Evolutionary conservation across 768 basidiomycete species (phyloP), one percentile per base, ranked within the genome.

Genomic region (Amanita fuliginea): DNA sequence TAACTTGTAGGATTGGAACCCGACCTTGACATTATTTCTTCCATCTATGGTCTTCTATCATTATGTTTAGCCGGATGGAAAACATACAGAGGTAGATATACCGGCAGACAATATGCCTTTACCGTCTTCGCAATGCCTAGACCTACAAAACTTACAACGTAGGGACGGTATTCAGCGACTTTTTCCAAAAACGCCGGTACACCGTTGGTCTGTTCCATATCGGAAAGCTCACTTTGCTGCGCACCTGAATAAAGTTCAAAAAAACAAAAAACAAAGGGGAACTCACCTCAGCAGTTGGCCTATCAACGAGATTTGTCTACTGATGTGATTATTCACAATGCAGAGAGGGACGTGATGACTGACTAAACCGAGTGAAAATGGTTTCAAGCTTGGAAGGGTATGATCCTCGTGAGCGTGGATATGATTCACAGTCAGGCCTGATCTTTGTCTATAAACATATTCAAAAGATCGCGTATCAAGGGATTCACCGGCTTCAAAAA

Each of bases 131-230:
- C 66, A 28, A 92, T 89, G 7, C 73, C 71, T 52, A 86, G 69
- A 1, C 91, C 90, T 1, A 91, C 81, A 56, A 92, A 86, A 57
- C 86, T 89, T 0, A 89, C 72, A 4, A 92, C 67, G 3, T 70
- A 68, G 0, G 90, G 90, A 9, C 73, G 72, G 54, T 72, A 72
- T 7, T 59, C 64, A 0, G 64, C 57, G 16, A 93, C 65, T 59
- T 90, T 92, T 18, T 56, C 55, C 0, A 91, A 68, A 6, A 92
- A 67, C 0, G 58, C 53, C 1, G 80, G 77, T 0, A 87, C 83
- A 4, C 75, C 69, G 10, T 62, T 67, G 1, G 59, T 51, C 61
- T 77, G 77, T 57, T 89, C 85, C 1, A 57, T 51, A 11, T 48
- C 54, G 0, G 77, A 75, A 0, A 85, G 68, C 47, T 83, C 80